Percentiles rank a stretch among this genome's conserved stretches.
Evolutionary conservation across 2,329 filamentous ascomycete genomes (phyloP).

Genomic region (Phialocephala subalpina): DNA sequence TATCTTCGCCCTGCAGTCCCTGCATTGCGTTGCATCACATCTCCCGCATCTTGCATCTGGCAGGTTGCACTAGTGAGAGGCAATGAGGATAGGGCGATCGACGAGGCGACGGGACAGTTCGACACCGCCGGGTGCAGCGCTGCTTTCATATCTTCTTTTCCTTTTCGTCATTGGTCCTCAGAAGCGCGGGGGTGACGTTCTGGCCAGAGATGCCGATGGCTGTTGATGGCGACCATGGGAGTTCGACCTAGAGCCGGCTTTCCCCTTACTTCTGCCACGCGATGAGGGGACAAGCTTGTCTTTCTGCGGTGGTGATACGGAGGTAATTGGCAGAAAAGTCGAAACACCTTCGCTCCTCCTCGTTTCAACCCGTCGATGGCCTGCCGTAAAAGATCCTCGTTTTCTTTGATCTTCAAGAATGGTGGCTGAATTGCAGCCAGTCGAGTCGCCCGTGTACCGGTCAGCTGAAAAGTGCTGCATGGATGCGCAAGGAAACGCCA

Average conservation of each 20-base stretch:
- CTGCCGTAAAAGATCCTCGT: neutral
- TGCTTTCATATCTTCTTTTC: neutral
- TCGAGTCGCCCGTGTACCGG: neutral
- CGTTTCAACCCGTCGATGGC: neutral
- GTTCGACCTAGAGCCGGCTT: neutral
- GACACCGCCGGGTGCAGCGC: slow-evolving; percentile 1
- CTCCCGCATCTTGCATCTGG: slow-evolving; percentile 7
- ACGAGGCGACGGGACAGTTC: neutral
- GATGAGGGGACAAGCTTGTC: neutral
- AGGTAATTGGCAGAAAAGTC: neutral
- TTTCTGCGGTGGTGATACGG: neutral
- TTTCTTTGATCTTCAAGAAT: neutral
- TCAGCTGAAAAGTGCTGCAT: slow-evolving; percentile 6
- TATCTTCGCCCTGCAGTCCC: slow-evolving; percentile 2
- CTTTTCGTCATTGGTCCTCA: slow-evolving; percentile 3
- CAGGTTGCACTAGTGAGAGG: slow-evolving; percentile 4
- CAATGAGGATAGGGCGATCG: neutral
- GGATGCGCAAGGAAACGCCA: neutral
- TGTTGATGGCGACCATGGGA: no score
- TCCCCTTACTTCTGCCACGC: neutral
- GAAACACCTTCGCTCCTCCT: neutral
- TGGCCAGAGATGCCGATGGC: neutral
- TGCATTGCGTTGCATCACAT: slow-evolving; percentile 6
- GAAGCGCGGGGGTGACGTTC: neutral
- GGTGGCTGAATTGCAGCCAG: neutral